Conservation (phyloP, 345 rosid genomes). For the Populus tremula region DNA sequence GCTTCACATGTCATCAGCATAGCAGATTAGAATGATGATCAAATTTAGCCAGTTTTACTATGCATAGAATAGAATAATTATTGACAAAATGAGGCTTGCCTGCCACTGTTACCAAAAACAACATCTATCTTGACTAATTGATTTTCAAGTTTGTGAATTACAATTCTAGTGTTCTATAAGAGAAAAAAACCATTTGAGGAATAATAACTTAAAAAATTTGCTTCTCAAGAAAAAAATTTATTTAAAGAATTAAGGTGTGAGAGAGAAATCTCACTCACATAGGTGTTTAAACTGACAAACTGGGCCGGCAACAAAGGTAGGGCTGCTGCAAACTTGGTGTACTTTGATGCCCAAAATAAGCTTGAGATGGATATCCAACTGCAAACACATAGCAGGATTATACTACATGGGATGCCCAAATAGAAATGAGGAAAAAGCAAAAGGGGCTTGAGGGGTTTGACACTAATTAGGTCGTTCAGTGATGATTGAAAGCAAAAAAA, state of each 20-base stretch:
- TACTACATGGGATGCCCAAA: not conserved
- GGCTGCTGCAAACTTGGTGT: slow-evolving; percentile 26
- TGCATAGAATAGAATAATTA: not conserved
- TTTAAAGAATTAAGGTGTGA: not conserved
- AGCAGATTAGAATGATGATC: not conserved
- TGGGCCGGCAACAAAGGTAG: slow-evolving; percentile 28
- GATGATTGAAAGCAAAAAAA: slow-evolving; percentile 1
- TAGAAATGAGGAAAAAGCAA: not conserved
- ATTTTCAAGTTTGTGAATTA: not conserved
- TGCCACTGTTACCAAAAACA: not conserved
- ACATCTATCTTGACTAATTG: not conserved
- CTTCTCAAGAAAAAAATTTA: not conserved
- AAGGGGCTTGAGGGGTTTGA: not conserved
- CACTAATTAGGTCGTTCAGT: slow-evolving; percentile 1
- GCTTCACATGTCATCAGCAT: not conserved
- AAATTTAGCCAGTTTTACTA: not conserved
- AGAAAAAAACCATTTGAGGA: not conserved
- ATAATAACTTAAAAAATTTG: not conserved
- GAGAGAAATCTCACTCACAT: slow-evolving; percentile 22
- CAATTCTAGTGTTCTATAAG: not conserved
- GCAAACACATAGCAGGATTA: slow-evolving; percentile 20
- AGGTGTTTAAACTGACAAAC: slow-evolving; percentile 23
- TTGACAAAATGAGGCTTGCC: not conserved
- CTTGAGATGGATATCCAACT: slow-evolving; percentile 30
- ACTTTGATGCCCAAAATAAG: slow-evolving; percentile 16